Conservation (phyloP, 2,329 filamentous ascomycete species). For the Cordyceps tenuipes region DNA sequence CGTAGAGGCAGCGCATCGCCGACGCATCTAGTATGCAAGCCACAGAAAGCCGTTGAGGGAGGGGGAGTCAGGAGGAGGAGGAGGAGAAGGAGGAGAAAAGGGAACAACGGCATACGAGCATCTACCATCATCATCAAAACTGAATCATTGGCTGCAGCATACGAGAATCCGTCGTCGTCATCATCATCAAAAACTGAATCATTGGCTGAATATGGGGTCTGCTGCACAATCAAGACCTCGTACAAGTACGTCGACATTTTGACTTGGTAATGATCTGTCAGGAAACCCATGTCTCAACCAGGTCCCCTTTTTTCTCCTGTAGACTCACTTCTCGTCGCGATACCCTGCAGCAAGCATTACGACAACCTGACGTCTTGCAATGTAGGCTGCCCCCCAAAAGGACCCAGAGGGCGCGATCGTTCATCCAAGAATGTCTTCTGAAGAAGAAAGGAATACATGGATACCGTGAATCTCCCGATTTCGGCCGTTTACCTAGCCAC, state of each 20-base stretch:
- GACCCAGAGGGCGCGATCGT: too few relatives aligned
- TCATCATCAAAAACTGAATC: not conserved
- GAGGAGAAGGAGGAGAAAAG: not conserved
- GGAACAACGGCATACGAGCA: too few relatives aligned
- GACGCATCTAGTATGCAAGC: constrained; percentile 1
- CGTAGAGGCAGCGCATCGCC: not conserved
- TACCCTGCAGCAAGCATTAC: constrained; percentile 1
- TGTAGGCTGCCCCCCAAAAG: not conserved
- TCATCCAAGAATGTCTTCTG: too few relatives aligned
- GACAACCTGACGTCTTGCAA: not conserved
- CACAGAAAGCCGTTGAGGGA: not conserved
- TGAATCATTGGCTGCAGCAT: too few relatives aligned
- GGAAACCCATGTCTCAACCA: not conserved
- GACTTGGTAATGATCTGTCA: not conserved
- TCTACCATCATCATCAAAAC: too few relatives aligned
- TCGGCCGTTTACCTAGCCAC: too few relatives aligned
- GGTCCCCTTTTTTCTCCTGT: too few relatives aligned
- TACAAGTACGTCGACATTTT: not conserved
- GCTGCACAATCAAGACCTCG: not conserved
- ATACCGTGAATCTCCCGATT: too few relatives aligned
- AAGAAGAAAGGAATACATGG: too few relatives aligned
- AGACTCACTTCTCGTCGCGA: not conserved
- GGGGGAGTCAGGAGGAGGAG: not conserved
- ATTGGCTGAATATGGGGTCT: not conserved
- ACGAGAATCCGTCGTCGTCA: too few relatives aligned